A percentile compares a stretch with the other conserved stretches of the same genome.
These are phyloP conservation scores for Scedosporium dehoogii DNA, from an alignment of 2,329 filamentous ascomycete species.

Conservation along the genomic window DNA sequence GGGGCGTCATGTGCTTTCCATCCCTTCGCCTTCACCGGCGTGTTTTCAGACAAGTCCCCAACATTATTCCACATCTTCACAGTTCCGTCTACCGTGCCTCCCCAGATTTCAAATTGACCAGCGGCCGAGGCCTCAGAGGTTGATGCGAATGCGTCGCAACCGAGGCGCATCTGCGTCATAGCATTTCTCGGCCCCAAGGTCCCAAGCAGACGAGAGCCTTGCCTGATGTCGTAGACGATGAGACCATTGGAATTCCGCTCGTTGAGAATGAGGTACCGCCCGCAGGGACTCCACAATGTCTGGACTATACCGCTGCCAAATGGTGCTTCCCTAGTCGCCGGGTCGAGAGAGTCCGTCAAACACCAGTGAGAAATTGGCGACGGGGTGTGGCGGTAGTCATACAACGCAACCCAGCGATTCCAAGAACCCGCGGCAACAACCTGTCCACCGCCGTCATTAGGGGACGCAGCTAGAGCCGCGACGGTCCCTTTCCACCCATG, in stretches of 20 bases:
- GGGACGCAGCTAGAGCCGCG: constrained; percentile 42
- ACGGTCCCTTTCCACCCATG: constrained; percentile 52
- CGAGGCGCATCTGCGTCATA: constrained; percentile 34
- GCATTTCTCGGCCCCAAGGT: constrained; percentile 23
- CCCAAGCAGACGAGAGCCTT: constrained; percentile 45
- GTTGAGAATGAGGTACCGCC: constrained; percentile 51
- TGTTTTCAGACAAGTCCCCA: constrained; percentile 32
- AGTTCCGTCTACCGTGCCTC: constrained; percentile 42
- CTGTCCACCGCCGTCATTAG: constrained; percentile 20
- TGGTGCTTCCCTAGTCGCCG: constrained; percentile 24
- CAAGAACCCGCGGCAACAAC: constrained; percentile 53
- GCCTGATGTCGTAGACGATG: constrained; percentile 54
- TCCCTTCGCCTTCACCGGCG: constrained; percentile 34
- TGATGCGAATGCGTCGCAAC: constrained; percentile 41
- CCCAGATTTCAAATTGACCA: constrained; percentile 51
- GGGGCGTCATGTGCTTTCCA: constrained; percentile 38
- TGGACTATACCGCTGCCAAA: constrained; percentile 55
- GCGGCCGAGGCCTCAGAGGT: constrained; percentile 17
- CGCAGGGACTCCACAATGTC: constrained; percentile 52
- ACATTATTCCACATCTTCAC: constrained; percentile 51
- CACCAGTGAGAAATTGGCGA: constrained; percentile 48
- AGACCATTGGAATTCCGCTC: constrained; percentile 47
- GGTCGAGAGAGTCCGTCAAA: constrained; percentile 44
- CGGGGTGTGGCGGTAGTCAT: constrained; percentile 47
- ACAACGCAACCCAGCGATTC: constrained; percentile 53